phyloP scores from a whole-genome alignment of 2,329 filamentous ascomycete species.

The Cercospora canescens region DNA sequence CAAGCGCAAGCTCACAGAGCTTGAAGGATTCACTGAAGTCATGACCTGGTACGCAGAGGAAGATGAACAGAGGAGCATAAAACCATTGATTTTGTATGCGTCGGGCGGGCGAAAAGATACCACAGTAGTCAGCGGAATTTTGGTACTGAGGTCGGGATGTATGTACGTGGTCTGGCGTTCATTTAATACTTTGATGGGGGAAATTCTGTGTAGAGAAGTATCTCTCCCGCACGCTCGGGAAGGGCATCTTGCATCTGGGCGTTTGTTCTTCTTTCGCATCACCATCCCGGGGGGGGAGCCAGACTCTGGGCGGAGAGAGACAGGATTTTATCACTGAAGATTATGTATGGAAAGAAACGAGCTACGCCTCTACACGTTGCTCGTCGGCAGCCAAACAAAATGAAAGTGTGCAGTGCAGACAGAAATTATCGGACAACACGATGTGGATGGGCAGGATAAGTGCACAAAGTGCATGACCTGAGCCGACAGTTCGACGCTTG shows the following conservation, averaged over 20 bases:
- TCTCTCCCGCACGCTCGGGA: not conserved
- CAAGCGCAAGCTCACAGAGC: conserved; percentile 86
- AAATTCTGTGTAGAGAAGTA: not conserved
- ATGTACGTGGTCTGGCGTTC: not conserved
- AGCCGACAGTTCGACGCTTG: too few relatives aligned
- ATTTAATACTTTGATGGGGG: not conserved
- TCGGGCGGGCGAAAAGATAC: not conserved
- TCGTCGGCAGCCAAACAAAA: too few relatives aligned
- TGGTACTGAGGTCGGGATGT: not conserved
- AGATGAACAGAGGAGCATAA: not conserved
- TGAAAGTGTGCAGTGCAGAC: too few relatives aligned
- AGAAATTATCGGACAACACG: too few relatives aligned
- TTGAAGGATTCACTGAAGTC: conserved; percentile 81
- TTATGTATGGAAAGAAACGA: not conserved
- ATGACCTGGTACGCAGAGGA: conserved; percentile 34
- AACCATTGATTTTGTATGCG: not conserved
- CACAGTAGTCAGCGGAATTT: not conserved
- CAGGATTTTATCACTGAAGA: not conserved
- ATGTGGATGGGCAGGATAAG: too few relatives aligned
- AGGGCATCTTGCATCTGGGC: not conserved
- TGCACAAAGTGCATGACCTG: too few relatives aligned
- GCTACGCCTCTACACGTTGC: too few relatives aligned
- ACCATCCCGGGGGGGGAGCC: not conserved
- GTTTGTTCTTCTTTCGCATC: not conserved
- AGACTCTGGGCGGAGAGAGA: not conserved